Conservation (phyloP, 192 early-diverging fungal genomes). For the Mortierella claussenii region DNA sequence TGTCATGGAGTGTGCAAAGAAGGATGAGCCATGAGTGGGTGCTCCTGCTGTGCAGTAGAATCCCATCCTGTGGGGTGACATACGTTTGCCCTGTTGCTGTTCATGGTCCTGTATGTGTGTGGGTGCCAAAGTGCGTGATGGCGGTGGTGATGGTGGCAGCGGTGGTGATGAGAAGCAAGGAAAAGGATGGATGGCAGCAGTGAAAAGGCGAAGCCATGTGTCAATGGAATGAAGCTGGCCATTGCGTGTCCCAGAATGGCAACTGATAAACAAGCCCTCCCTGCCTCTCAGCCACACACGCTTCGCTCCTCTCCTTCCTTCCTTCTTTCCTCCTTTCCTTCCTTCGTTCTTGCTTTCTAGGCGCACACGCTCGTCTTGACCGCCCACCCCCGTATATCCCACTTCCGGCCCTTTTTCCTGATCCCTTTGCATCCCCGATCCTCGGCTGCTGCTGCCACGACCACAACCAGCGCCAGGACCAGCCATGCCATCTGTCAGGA, state of each 20-base stretch:
- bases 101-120: not conserved
- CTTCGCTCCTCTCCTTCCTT: not conserved
- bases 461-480: not conserved
- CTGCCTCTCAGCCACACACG: slow-evolving; percentile 28
- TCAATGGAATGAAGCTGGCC: not conserved
- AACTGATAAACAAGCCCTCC: slow-evolving; percentile 15
- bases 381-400: no score
- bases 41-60: not conserved
- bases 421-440: no score
- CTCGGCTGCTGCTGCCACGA: no score
- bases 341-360: not conserved
- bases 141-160: not conserved
- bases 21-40: not conserved
- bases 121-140: not conserved
- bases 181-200: not conserved
- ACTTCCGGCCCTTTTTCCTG: no score
- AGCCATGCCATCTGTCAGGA: slow-evolving; percentile 26
- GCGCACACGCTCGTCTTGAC: no score
- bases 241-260: slow-evolving; percentile 15
- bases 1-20: no score
- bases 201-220: not conserved
- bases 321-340: not conserved
- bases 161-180: not conserved
- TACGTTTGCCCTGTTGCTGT: slow-evolving; percentile 8
- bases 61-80: not conserved